Evolutionary conservation across 495 filamentous ascomycete genomes (phyloP), one percentile per base, ranked within the genome.

Genomic region (Lineolata rhizophorae): DNA sequence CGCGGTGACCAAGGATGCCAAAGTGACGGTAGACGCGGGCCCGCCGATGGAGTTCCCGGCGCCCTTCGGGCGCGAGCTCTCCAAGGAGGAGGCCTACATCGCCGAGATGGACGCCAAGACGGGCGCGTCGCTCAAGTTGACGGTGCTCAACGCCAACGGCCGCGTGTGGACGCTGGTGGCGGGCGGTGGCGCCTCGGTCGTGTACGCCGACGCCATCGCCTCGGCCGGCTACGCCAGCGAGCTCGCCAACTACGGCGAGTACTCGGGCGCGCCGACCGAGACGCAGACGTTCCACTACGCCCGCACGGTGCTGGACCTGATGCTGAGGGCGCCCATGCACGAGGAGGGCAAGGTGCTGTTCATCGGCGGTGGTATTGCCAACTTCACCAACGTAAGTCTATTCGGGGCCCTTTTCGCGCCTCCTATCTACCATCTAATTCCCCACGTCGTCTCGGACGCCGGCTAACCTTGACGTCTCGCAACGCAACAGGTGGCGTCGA

Each of bases 361-460:
- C 67, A 94, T 99, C 44, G 87, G 87, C 55, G 87, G 87, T 61
- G 87, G 87, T 68, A 99, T 99, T 70, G 87, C 87, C 64, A 99
- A 99, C 74, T 99, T 99, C 65, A 99, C 87, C 58, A 79, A 73
- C 50, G 67, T 57, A 49, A 41, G 48, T 42, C n/a, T n/a, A n/a
- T n/a, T n/a, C n/a, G n/a, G n/a, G n/a, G n/a, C n/a, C n/a, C n/a
- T n/a, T n/a, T n/a, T n/a, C n/a, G n/a, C n/a, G n/a, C n/a, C n/a
- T n/a, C n/a, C n/a, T n/a, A n/a, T n/a, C n/a, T n/a, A n/a, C n/a
- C n/a, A n/a, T n/a, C n/a, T n/a, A n/a, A n/a, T 16, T 35, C 11
- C 13, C n/a, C 13, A 26, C 5, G 24, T 35, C 28, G 5, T 31
- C 16, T 31, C 5, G 6, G 13, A 12, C 24, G 4, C 3, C 2